Base-by-base conservation (phyloP, 352 stramenopile genomes). In the Aphanomyces astaci region DNA sequence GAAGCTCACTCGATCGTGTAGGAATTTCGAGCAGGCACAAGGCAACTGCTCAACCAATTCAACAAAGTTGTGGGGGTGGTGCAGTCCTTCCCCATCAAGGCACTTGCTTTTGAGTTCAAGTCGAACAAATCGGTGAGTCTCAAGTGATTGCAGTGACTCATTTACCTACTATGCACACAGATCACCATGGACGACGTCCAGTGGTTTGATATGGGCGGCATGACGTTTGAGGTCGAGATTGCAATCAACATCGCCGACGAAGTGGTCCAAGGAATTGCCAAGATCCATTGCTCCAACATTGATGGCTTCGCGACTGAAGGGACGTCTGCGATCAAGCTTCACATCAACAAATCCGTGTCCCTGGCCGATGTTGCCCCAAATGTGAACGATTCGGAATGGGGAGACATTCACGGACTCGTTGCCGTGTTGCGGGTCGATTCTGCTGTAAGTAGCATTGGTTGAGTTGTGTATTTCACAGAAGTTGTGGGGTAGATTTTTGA, bases 1-100 rank as follows among this genome's bases (percentile, higher is more conserved):
- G 15, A 60, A n/a, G n/a, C n/a, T n/a, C n/a, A n/a, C n/a, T 36
- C 2, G 1, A n/a, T 60, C 43, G 36, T 39, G 1, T 56, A 68
- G 62, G 40, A 68, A 68, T 68, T 68, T 68, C 62, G 62, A 10
- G 2, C 22, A 30, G 62, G 51, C 19, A 68, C 62, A 15, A 40
- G 62, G 9, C n/a, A 59, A 3, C 19, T 68, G 2, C 28, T 68
- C 24, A 68, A 68, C 49, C 15, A 46, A 52, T 68, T 68, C 32
- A 68, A 68, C 43, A 4, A 59, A 40, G 1, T 25, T 24, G 62
- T 68, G 49, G 43, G 62, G 4, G 51, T 68, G 19, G 33, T 68
- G 0, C 2, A 45, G 24, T 59, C 62, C 40, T 49, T 68, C 39
- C 24, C 62, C 24, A 27, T 68, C 3, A 28, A 51, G 2, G 45